phyloP scores from a whole-genome alignment of 1,284 basidiomycete species.

The Ganoderma leucocontextum region DNA sequence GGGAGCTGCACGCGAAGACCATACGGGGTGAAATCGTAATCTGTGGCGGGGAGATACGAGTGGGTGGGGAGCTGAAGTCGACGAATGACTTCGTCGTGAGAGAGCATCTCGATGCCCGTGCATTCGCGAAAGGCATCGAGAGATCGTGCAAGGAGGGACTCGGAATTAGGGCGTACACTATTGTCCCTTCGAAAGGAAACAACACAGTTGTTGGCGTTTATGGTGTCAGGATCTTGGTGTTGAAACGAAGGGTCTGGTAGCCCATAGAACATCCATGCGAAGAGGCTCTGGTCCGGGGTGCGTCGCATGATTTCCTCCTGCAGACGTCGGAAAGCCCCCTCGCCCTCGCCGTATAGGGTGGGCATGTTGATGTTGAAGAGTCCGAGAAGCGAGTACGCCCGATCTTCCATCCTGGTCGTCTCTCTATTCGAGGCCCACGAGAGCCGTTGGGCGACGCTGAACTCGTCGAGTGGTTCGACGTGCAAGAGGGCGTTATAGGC shows the following conservation, averaged over 20 bases:
- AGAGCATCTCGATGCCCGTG: background rate
- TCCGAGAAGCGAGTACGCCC: background rate
- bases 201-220: too few relatives aligned
- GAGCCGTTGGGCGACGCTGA: background rate
- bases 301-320: constrained; percentile 5
- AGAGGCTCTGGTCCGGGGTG: constrained; percentile 1
- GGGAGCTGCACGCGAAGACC: background rate
- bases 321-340: background rate
- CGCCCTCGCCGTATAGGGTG: background rate
- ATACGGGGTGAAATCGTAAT: background rate
- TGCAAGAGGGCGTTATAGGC: background rate
- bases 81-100: background rate
- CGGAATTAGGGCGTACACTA: too few relatives aligned
- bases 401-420: background rate
- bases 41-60: background rate
- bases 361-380: constrained; percentile 2
- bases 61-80: background rate
- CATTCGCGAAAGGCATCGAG: background rate
- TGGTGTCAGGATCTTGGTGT: background rate
- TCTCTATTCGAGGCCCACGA: background rate
- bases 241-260: background rate
- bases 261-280: background rate
- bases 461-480: background rate
- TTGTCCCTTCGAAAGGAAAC: too few relatives aligned
- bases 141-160: background rate